These are phyloP conservation scores for Ganoderma multipileum DNA, from an alignment of 1,284 basidiomycete genomes.

Conservation along the genomic window DNA sequence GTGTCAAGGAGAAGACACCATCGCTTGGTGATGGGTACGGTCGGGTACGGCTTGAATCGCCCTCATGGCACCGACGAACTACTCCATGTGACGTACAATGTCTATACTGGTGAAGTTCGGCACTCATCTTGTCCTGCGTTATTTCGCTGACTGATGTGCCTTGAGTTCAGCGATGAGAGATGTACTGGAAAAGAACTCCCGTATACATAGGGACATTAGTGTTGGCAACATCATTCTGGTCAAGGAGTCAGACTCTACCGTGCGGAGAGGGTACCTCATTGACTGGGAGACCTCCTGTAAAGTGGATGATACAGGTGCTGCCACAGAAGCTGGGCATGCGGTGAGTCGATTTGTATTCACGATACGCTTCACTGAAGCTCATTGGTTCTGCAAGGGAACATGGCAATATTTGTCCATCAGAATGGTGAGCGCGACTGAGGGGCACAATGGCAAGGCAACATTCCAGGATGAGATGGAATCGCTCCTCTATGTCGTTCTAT, in stretches of 20 bases:
- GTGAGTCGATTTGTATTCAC: not conserved
- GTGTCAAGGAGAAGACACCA: not conserved
- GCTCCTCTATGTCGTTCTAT: slow-evolving; percentile 25
- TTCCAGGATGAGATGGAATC: slow-evolving; percentile 28
- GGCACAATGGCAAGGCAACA: not conserved
- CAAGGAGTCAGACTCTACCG: not conserved
- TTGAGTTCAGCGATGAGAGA: slow-evolving; percentile 16
- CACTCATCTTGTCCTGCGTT: too few relatives aligned
- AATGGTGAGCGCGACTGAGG: not conserved
- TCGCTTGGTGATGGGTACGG: not conserved
- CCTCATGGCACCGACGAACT: not conserved
- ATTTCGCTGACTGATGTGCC: too few relatives aligned
- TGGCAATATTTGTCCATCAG: slow-evolving; percentile 19
- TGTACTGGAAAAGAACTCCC: slow-evolving; percentile 4
- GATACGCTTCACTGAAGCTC: not conserved
- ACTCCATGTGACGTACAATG: not conserved
- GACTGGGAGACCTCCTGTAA: slow-evolving; percentile 22
- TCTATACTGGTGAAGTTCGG: not conserved
- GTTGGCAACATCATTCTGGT: slow-evolving; percentile 24
- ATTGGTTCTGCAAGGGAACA: slow-evolving; percentile 12
- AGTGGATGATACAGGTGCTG: slow-evolving; percentile 7
- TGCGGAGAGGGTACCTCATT: slow-evolving; percentile 14
- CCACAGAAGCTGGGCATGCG: not conserved
- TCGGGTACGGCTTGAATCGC: not conserved
- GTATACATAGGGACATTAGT: slow-evolving; percentile 21